phyloP scores from a whole-genome alignment of 2,329 filamentous ascomycete genomes.

The Fusarium pininemorale region DNA sequence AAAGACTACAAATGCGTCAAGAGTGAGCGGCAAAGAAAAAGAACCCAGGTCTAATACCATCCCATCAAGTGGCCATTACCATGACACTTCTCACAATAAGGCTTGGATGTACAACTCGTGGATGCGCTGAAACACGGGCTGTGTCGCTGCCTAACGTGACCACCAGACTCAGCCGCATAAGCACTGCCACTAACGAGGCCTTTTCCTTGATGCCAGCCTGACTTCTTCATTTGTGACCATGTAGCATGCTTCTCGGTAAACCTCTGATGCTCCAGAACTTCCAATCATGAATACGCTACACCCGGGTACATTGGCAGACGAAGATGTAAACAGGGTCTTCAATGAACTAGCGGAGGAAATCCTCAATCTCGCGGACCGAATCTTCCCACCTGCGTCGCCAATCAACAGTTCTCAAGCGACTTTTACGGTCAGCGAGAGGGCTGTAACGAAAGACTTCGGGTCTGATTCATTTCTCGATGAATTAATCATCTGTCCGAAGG shows the following conservation, averaged over 20 bases:
- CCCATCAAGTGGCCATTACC: too few species aligned
- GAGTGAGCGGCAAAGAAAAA: not conserved
- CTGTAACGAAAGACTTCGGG: accelerated
- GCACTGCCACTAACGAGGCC: not conserved
- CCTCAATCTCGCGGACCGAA: accelerated
- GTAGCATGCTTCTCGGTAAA: not conserved
- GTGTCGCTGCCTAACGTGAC: not conserved
- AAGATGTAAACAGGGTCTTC: accelerated
- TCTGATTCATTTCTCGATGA: accelerated
- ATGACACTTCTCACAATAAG: too few species aligned
- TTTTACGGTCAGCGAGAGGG: accelerated
- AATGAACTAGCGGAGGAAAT: not conserved
- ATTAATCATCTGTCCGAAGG: accelerated
- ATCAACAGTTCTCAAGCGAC: accelerated
- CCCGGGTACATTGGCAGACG: accelerated
- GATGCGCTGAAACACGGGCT: not conserved
- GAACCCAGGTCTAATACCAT: accelerated
- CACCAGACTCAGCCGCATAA: not conserved
- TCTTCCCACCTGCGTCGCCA: accelerated
- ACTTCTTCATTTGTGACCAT: not conserved
- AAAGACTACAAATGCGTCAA: too few species aligned
- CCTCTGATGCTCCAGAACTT: accelerated
- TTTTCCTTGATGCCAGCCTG: not conserved
- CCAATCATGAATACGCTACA: accelerated
- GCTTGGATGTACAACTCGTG: too few species aligned